Percentiles rank a stretch among this genome's conserved stretches.
Conservation (phyloP, 305 asterid genomes). For the Lippia alba region DNA sequence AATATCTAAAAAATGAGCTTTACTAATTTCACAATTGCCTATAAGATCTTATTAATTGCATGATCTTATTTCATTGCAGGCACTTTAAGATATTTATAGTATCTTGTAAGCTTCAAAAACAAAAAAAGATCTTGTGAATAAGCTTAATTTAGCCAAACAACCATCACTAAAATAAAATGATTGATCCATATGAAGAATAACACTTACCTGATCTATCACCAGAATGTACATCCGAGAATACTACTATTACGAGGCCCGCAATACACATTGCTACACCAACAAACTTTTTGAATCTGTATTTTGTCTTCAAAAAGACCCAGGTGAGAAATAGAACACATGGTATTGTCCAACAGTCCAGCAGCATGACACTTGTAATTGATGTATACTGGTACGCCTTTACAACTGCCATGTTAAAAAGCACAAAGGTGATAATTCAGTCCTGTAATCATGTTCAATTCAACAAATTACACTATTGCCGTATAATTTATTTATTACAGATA, state of each 20-base stretch:
- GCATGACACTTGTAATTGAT: constrained; percentile 93
- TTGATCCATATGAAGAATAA: constrained; percentile 1
- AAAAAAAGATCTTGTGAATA: too few relatives aligned
- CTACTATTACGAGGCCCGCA: constrained; percentile 83
- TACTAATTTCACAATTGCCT: too few relatives aligned
- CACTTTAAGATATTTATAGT: neutral
- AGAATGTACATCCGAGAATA: constrained; percentile 92
- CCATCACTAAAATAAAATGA: neutral
- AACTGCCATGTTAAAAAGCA: constrained; percentile 56
- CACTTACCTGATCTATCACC: constrained; percentile 79
- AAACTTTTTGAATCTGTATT: constrained; percentile 69
- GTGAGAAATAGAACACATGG: constrained; percentile 93
- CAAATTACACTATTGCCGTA: neutral
- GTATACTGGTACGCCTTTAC: constrained; percentile 98
- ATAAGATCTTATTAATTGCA: too few relatives aligned
- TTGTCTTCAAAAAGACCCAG: constrained; percentile 91
- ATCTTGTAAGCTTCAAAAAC: too few relatives aligned
- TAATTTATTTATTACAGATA: neutral
- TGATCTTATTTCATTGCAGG: too few relatives aligned
- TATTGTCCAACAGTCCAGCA: constrained; percentile 97
- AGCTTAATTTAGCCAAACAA: too few relatives aligned
- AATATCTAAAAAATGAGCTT: too few relatives aligned
- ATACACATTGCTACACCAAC: constrained; percentile 76
- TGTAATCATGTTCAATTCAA: neutral
- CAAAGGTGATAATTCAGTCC: constrained; percentile 13